Conservation (phyloP, 2,329 filamentous ascomycete species). For the Venturia asperata region DNA sequence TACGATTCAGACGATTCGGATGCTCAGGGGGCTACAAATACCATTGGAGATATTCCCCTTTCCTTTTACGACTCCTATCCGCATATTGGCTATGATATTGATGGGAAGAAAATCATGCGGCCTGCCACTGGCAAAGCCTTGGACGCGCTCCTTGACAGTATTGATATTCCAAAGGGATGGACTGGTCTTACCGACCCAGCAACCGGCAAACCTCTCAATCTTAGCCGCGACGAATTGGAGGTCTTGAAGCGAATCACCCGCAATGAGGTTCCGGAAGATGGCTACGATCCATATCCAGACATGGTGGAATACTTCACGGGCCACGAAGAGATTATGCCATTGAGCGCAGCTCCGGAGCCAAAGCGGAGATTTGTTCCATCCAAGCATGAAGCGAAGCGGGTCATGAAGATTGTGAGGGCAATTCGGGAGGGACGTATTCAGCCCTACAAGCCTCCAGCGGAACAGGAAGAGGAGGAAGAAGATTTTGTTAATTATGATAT, state of each 20-base stretch:
- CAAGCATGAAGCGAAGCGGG: conserved; percentile 90
- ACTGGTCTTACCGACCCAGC: conserved; percentile 90
- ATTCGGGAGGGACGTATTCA: conserved; percentile 91
- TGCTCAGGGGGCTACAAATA: conserved; percentile 70
- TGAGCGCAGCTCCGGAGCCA: conserved; percentile 90
- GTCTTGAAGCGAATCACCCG: conserved; percentile 81
- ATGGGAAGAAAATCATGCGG: conserved; percentile 95
- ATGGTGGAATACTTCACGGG: conserved; percentile 92
- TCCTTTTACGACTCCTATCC: conserved; percentile 97
- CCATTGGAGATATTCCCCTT: conserved; percentile 89
- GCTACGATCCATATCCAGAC: conserved; percentile 88
- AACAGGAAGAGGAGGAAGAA: conserved; percentile 65
- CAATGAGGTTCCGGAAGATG: conserved; percentile 79
- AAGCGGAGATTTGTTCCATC: conserved; percentile 94
- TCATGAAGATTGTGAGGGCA: conserved; percentile 95
- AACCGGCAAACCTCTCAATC: conserved; percentile 84
- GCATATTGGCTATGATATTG: conserved; percentile 97
- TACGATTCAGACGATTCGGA: conserved; percentile 97
- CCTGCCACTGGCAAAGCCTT: conserved; percentile 89
- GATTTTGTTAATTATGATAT: conserved; percentile 75
- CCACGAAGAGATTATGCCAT: conserved; percentile 84
- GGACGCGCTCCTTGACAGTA: conserved; percentile 89
- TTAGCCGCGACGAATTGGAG: conserved; percentile 82
- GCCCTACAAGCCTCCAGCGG: conserved; percentile 73
- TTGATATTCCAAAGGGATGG: conserved; percentile 95